Evolutionary conservation across 2,329 filamentous ascomycete species (phyloP), one percentile per base, ranked within the genome.

Genomic region (Bipolaris zeicola): DNA sequence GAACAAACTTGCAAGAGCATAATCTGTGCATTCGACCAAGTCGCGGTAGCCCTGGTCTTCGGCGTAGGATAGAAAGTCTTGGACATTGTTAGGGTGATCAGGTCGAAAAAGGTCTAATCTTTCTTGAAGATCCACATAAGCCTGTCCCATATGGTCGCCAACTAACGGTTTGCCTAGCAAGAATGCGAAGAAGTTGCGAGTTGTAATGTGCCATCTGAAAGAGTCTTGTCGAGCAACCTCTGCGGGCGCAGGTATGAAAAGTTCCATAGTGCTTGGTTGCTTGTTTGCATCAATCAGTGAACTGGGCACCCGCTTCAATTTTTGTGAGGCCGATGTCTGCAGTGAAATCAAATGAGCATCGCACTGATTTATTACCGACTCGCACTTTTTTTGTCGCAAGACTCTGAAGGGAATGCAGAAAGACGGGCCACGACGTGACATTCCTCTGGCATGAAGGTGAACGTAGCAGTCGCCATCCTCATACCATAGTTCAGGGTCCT

Each of bases 151-250:
- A 50, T 85, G 82, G 34, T 82, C 77, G 5, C 89, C 90, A 1
- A 92, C 89, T 33, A 93, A 70, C 0, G 90, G 85, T 57, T 83
- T 83, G 3, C 84, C 79, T 54, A 85, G 83, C 1, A 90, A 73
- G 80, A 87, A 92, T 3, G 90, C 90, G 56, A 93, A 88, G 64
- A 92, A 85, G 68, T 94, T 94, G 13, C 90, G 83, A 3, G 86
- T 90, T 1, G 87, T 85, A 5, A 91, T 70, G 65, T 91, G 87
- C 71, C 89, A 89, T 36, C 80, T 74, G 63, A 86, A 85, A 0
- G 83, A 78, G 58, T 87, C 81, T 3, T 82, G 78, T 61, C 82
- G 81, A 45, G 83, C 80, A 4, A 80, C 75, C 33, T 78, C 75
- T 1, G 81, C 69, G 0, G 89, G 88, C 1, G 88, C 80, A 2